phyloP scores from a whole-genome alignment of 176 grass and related monocot species.

The Triticum aestivum region IWGSC_CS_RefSeq_v2.1 NC_057795.1:402161633-402162132 shows the following conservation, averaged over 20 bases:
- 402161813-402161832: not conserved
- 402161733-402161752: slow-evolving; percentile 87
- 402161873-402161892: slow-evolving; percentile 91
- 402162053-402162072: not conserved
- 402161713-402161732: slow-evolving; percentile 89
- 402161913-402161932: slow-evolving; percentile 85
- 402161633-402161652: no score
- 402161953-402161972: slow-evolving; percentile 86
- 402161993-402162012: slow-evolving; percentile 55
- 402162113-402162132: not conserved
- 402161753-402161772: slow-evolving; percentile 89
- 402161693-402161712: slow-evolving; percentile 90
- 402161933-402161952: slow-evolving; percentile 94
- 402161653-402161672: not conserved
- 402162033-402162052: not conserved
- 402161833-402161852: not conserved
- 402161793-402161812: slow-evolving; percentile 12
- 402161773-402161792: slow-evolving; percentile 80
- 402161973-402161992: slow-evolving; percentile 90
- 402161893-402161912: slow-evolving; percentile 90
- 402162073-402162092: not conserved
- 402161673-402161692: slow-evolving; percentile 67
- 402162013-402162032: not conserved
- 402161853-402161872: slow-evolving; percentile 50
- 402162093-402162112: not conserved